Evolutionary conservation across 352 stramenopile genomes (phyloP).

Genomic region (Phytophthora litchii): DNA sequence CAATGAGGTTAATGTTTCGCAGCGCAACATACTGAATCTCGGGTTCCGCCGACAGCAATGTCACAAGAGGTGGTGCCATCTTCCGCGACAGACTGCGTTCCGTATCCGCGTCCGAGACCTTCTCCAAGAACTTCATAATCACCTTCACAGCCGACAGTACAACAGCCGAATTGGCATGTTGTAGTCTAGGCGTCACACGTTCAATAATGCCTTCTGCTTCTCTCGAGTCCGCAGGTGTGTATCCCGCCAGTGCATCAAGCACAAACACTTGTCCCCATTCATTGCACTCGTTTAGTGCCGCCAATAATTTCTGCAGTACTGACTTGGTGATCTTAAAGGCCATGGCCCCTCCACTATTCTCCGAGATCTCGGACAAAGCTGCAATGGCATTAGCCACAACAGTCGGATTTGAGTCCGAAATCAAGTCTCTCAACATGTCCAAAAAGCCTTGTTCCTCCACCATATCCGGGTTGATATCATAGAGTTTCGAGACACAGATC

Average conservation of each 20-base stretch:
- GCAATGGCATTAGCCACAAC: constrained; percentile 99
- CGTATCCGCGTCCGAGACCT: constrained; percentile 94
- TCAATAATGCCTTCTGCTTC: constrained; percentile 99
- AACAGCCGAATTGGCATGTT: constrained; percentile 99
- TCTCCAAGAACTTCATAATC: constrained; percentile 96
- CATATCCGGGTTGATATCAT: constrained; percentile 98
- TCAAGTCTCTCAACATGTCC: constrained; percentile 97
- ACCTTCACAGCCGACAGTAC: constrained; percentile 98
- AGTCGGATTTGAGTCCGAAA: constrained; percentile 97
- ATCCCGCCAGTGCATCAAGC: constrained; percentile 95
- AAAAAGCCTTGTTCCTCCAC: constrained; percentile 97
- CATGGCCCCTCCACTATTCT: constrained; percentile 89
- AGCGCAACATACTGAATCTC: constrained; percentile 99
- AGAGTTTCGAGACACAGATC: constrained; percentile 99
- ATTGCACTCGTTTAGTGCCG: constrained; percentile 98
- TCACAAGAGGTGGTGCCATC: constrained; percentile 98
- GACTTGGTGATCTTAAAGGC: constrained; percentile 95
- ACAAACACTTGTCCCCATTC: constrained; percentile 99
- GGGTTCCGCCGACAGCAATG: constrained; percentile 96
- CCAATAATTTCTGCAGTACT: constrained; percentile 98
- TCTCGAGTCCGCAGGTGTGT: constrained; percentile 94
- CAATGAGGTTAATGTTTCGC: constrained; percentile 99
- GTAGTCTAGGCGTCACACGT: constrained; percentile 96
- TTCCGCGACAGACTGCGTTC: constrained; percentile 92
- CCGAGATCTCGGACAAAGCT: constrained; percentile 97